Evolutionary conservation across 768 basidiomycete genomes (phyloP).

Genomic region (Porphyrellus cyaneotinctus): DNA sequence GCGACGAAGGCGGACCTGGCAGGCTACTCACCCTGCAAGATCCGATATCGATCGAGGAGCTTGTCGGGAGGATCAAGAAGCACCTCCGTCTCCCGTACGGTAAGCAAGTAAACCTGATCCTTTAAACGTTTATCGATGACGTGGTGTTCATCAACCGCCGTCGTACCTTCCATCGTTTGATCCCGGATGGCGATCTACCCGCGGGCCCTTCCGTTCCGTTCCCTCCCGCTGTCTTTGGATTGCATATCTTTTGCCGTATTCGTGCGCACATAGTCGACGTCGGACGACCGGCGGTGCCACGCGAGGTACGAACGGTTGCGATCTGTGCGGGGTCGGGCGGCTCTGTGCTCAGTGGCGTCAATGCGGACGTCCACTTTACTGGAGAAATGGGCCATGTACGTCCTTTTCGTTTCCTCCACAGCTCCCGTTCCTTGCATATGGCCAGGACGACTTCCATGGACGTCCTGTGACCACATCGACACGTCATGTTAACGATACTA

Average conservation of each 20-base stretch:
- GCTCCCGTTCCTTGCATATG: neutral
- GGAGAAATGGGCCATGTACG: slow-evolving; percentile 90
- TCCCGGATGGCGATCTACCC: slow-evolving; percentile 17
- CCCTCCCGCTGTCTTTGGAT: slow-evolving; percentile 2
- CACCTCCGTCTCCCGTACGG: slow-evolving; percentile 58
- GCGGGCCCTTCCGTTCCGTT: slow-evolving; percentile 18
- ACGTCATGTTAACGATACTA: slow-evolving; percentile 9
- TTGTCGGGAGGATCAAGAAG: slow-evolving; percentile 66
- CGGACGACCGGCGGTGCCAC: slow-evolving; percentile 42
- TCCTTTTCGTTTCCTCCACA: slow-evolving; percentile 17
- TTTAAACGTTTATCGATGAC: slow-evolving; percentile 13
- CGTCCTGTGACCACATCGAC: neutral
- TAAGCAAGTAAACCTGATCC: slow-evolving; percentile 29
- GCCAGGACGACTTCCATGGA: neutral
- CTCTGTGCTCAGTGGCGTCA: slow-evolving; percentile 62
- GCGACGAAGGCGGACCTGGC: slow-evolving; percentile 59
- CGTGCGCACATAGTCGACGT: slow-evolving; percentile 53
- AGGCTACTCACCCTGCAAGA: slow-evolving; percentile 60
- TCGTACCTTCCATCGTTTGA: slow-evolving; percentile 2
- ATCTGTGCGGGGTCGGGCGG: slow-evolving; percentile 92
- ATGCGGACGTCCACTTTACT: slow-evolving; percentile 87
- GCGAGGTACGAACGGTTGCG: slow-evolving; percentile 58
- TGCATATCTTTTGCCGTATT: slow-evolving; percentile 10
- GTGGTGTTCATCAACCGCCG: neutral
- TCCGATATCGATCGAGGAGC: slow-evolving; percentile 53